These are phyloP conservation scores for Globisporangium irregulare DNA, from an alignment of 352 stramenopile species.

Conservation along the genomic window DNA sequence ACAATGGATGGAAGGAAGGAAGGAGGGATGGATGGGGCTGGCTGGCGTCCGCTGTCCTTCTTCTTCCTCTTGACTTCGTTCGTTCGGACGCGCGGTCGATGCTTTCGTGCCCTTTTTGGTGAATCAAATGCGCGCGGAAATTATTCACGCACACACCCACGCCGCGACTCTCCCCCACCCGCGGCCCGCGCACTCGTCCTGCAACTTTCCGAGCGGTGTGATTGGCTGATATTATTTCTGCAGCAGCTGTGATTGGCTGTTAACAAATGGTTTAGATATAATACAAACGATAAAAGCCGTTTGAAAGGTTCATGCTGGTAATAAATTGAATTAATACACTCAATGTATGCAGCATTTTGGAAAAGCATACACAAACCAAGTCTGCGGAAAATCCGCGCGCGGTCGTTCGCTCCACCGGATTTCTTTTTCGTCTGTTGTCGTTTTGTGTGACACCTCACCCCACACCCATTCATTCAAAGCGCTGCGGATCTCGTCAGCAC, in stretches of 20 bases:
- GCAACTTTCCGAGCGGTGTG: not conserved
- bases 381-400: not conserved
- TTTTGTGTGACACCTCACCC: slow-evolving; percentile 8
- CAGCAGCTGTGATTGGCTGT: slow-evolving; percentile 24
- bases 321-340: not conserved
- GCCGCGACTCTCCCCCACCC: slow-evolving; percentile 8
- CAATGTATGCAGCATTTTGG: not conserved
- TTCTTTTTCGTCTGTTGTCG: slow-evolving; percentile 12
- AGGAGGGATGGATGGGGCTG: not conserved
- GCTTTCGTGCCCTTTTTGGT: slow-evolving; percentile 12
- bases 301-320: not conserved
- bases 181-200: not conserved
- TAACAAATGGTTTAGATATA: not conserved
- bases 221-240: slow-evolving; percentile 28
- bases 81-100: not conserved
- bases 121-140: slow-evolving; percentile 16
- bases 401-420: not conserved
- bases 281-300: too few species aligned
- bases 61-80: not conserved
- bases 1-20: not conserved
- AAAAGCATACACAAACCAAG: not conserved
- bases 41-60: not conserved
- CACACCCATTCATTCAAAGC: not conserved
- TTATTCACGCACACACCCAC: slow-evolving; percentile 1
- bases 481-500: too few species aligned